phyloP scores from a whole-genome alignment of 1,284 basidiomycete genomes.

The Leccinum subspadiceum region DNA sequence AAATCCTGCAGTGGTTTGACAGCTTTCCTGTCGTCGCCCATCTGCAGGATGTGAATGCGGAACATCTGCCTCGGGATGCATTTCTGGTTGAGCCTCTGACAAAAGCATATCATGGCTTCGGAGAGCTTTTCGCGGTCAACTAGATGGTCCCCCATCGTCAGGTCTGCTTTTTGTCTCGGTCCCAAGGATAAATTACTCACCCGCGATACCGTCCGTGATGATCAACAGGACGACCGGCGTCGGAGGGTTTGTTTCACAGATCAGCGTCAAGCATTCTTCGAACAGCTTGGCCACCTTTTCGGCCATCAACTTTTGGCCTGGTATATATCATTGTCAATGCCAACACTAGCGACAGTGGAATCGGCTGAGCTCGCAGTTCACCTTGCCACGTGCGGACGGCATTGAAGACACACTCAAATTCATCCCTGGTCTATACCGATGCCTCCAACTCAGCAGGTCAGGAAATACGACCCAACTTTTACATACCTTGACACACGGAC shows the following conservation, averaged over 20 bases:
- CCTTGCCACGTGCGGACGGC: slow-evolving; percentile 23
- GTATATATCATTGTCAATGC: background rate
- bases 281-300: slow-evolving; percentile 22
- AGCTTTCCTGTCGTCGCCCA: slow-evolving; percentile 26
- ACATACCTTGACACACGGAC: slow-evolving; percentile 15
- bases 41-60: slow-evolving; percentile 27
- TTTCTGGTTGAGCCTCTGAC: slow-evolving; percentile 11
- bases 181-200: slow-evolving; percentile 11
- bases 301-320: slow-evolving; percentile 21
- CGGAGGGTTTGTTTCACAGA: slow-evolving; percentile 3
- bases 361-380: background rate
- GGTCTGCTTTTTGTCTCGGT: background rate
- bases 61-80: slow-evolving; percentile 21
- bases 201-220: slow-evolving; percentile 24
- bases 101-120: slow-evolving; percentile 15
- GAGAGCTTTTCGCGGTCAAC: slow-evolving; percentile 18
- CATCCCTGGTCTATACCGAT: slow-evolving; percentile 14
- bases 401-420: slow-evolving; percentile 24
- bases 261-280: slow-evolving; percentile 14
- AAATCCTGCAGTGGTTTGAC: slow-evolving; percentile 26
- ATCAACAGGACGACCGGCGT: slow-evolving; percentile 22
- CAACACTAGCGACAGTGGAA: background rate
- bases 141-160: slow-evolving; percentile 1
- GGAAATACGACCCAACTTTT: background rate
- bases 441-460: background rate